Evolutionary conservation across 345 rosid genomes (phyloP), one percentile per base, ranked within the genome.

Genomic region (Diplotaxis tenuifolia): DNA sequence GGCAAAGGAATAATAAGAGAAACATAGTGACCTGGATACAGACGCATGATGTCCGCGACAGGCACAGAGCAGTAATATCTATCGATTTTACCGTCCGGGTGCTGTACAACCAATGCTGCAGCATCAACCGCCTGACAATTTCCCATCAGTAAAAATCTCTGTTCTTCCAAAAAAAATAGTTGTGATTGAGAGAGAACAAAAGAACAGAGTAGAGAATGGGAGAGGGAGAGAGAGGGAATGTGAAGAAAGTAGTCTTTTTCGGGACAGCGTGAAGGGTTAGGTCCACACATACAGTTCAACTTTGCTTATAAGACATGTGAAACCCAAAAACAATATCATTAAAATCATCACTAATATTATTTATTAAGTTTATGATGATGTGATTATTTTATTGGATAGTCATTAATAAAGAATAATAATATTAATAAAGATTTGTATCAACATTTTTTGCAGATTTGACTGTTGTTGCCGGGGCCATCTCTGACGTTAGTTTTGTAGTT

Each of bases 91-190:
- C 99, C 99, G 54, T 71, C 42, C 2, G 99, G 98, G 65, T 95
- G 98, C 77, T 95, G 98, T 77, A 95, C 80, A 15, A 88, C 97
- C 58, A 95, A 75, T 14, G 96, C 99, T 0, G 97, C 99, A 0
- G 99, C 99, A 66, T 95, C 99, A 32, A 95, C 84, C 57, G 99
- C 92, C 58, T 95, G 99, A 74, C 97, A 95, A 31, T 95, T 95
- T 25, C 99, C 99, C 99, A 90, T 95, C 20, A 50, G 10, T 4
- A 50, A 21, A 29, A 29, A 29, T 73, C 14, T 36, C 7, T 59
- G n/a, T 22, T 32, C 40, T 29, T 7, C 19, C 20, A 1, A 21
- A 14, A 9, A 32, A 5, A 22, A 16, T n/a, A 10, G 62, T 42
- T 22, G 22, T 16, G 38, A 62, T 21, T 69, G 50, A 25, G 36